phyloP scores from a whole-genome alignment of 2,329 filamentous ascomycete genomes.

The Xylariaceae sp. region DNA sequence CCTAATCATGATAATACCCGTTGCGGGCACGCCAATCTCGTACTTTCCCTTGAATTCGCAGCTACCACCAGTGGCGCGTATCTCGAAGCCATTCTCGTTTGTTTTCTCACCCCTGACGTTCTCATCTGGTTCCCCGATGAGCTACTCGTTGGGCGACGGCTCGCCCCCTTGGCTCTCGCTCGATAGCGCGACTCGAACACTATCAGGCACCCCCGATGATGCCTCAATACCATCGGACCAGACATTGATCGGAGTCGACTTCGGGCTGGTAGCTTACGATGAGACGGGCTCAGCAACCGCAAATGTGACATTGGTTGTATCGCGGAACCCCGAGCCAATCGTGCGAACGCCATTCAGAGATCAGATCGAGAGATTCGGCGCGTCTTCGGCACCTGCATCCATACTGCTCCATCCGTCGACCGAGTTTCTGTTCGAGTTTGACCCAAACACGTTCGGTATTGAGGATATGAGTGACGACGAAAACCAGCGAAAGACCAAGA shows the following conservation, averaged over 20 bases:
- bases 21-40: constrained; percentile 38
- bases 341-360: constrained; percentile 52
- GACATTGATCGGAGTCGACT: constrained; percentile 50
- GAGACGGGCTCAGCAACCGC: constrained; percentile 56
- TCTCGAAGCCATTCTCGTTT: constrained; percentile 63
- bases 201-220: constrained; percentile 64
- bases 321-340: constrained; percentile 48
- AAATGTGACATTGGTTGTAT: constrained; percentile 66
- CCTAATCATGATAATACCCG: constrained; percentile 28
- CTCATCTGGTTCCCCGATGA: constrained; percentile 51
- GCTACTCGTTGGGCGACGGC: constrained; percentile 57
- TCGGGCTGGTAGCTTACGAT: constrained; percentile 68
- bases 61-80: constrained; percentile 70
- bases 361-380: constrained; percentile 54
- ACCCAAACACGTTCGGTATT: constrained; percentile 58
- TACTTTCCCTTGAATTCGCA: constrained; percentile 79
- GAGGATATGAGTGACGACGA: constrained; percentile 29
- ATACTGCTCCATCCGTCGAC: constrained; percentile 51
- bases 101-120: constrained; percentile 72
- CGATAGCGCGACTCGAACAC: constrained; percentile 56
- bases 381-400: constrained; percentile 55
- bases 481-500: not conserved
- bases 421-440: constrained; percentile 50
- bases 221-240: constrained; percentile 34
- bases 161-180: constrained; percentile 72